These are phyloP conservation scores for Lentinula aciculospora DNA, from an alignment of 768 basidiomycete genomes.

Conservation along the genomic window DNA sequence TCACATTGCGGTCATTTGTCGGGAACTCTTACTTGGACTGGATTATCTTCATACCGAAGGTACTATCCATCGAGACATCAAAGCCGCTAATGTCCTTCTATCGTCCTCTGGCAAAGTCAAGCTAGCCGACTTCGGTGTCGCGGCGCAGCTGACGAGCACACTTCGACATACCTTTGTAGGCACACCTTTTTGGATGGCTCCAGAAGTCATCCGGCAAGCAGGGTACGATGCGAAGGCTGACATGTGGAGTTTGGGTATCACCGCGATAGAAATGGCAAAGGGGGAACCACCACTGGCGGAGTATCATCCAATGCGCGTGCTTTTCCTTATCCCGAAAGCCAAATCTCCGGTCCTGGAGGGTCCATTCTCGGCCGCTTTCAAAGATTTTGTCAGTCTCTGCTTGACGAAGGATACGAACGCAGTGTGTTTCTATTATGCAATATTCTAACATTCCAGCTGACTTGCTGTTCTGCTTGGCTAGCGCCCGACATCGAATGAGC, in stretches of 20 bases:
- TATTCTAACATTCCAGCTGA: background rate
- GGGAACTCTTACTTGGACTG: conserved; percentile 87
- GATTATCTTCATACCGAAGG: conserved; percentile 95
- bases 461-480: conserved; percentile 22
- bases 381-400: conserved; percentile 88
- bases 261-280: conserved; percentile 96
- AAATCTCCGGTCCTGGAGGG: conserved; percentile 90
- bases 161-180: conserved; percentile 97
- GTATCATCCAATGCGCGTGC: conserved; percentile 97
- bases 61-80: conserved; percentile 98
- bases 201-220: conserved; percentile 95
- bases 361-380: conserved; percentile 77
- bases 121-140: conserved; percentile 97
- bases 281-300: conserved; percentile 96
- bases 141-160: conserved; percentile 92
- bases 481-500: conserved; percentile 88
- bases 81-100: conserved; percentile 92
- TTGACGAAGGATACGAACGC: conserved; percentile 85
- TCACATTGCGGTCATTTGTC: conserved; percentile 92
- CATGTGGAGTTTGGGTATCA: conserved; percentile 97
- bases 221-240: conserved; percentile 96
- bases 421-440: conserved; percentile 39
- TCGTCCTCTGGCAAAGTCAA: conserved; percentile 92
- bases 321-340: conserved; percentile 97
- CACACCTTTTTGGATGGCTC: conserved; percentile 98